Percentiles rank a stretch among this genome's conserved stretches.
These are phyloP conservation scores for Backusella psychrophila DNA, from an alignment of 192 early-diverging fungal genomes.

Conservation along the genomic window DNA sequence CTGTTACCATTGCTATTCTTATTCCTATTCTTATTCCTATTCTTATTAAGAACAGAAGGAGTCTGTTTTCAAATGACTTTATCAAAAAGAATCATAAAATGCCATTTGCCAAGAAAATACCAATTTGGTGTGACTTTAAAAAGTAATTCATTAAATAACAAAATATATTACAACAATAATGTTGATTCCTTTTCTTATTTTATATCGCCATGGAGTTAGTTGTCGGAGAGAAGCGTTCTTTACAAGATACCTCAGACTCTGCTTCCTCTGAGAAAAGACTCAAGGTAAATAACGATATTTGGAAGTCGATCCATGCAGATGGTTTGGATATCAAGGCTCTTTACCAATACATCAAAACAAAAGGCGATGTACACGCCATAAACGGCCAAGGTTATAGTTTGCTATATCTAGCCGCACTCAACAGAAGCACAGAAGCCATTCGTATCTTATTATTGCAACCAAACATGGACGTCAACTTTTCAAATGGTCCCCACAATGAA, in stretches of 20 bases:
- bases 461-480: constrained; percentile 22
- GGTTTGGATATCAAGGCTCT: constrained; percentile 34
- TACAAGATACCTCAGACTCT: background rate
- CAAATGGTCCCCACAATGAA: constrained; percentile 36
- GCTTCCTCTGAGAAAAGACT: background rate
- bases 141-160: background rate
- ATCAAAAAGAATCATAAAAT: no score
- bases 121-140: background rate
- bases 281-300: constrained; percentile 10
- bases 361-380: constrained; percentile 2
- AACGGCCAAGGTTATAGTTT: constrained; percentile 31
- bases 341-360: constrained; percentile 30
- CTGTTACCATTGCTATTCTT: no score
- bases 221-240: background rate
- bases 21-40: no score
- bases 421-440: constrained; percentile 36
- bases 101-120: background rate
- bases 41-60: no score
- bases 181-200: no score
- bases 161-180: no score
- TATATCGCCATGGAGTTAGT: background rate
- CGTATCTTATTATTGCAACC: constrained; percentile 33
- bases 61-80: no score
- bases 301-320: constrained; percentile 22
- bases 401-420: constrained; percentile 31